Evolutionary conservation across 805 yeast species (phyloP).

Genomic region (Ogataea ganodermae): DNA sequence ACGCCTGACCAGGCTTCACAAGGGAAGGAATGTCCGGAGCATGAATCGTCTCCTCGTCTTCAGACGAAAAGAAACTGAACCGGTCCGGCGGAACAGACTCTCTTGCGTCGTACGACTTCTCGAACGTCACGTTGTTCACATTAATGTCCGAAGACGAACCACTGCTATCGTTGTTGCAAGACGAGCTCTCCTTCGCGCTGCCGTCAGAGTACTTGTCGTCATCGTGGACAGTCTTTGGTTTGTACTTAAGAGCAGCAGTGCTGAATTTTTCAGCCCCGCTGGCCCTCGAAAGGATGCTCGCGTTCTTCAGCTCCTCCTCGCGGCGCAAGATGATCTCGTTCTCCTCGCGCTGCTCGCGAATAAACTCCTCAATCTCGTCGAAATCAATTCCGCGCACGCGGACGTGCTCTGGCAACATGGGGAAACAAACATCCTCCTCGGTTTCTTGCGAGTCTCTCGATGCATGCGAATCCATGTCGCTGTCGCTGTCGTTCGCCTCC

Average conservation of each 20-base stretch:
- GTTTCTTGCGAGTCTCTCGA: slow-evolving; percentile 85
- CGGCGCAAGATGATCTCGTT: slow-evolving; percentile 38
- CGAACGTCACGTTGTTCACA: slow-evolving; percentile 24
- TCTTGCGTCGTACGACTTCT: slow-evolving; percentile 15
- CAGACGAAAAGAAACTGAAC: slow-evolving; percentile 80
- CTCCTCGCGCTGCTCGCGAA: slow-evolving; percentile 59
- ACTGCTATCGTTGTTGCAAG: slow-evolving; percentile 15
- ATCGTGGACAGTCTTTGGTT: slow-evolving; percentile 42
- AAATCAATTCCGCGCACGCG: slow-evolving; percentile 80
- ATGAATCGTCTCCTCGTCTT: slow-evolving; percentile 83
- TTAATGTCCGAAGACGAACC: slow-evolving; percentile 18
- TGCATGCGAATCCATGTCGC: slow-evolving; percentile 70
- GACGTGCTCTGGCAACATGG: slow-evolving; percentile 71
- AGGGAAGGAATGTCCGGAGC: slow-evolving; percentile 84
- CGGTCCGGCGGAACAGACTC: slow-evolving; percentile 61
- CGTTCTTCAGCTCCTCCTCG: slow-evolving; percentile 33
- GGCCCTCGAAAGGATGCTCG: slow-evolving; percentile 26
- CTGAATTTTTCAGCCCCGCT: slow-evolving; percentile 41
- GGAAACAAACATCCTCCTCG: slow-evolving; percentile 97
- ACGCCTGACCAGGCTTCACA: slow-evolving; percentile 62
- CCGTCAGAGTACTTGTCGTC: slow-evolving; percentile 18
- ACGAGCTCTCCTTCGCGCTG: neutral
- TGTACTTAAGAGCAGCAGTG: slow-evolving; percentile 62
- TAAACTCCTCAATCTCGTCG: slow-evolving; percentile 84
- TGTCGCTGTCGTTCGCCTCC: slow-evolving; percentile 43